Base-by-base conservation (phyloP, 331 rosid species). In the Saraca asoca region DNA sequence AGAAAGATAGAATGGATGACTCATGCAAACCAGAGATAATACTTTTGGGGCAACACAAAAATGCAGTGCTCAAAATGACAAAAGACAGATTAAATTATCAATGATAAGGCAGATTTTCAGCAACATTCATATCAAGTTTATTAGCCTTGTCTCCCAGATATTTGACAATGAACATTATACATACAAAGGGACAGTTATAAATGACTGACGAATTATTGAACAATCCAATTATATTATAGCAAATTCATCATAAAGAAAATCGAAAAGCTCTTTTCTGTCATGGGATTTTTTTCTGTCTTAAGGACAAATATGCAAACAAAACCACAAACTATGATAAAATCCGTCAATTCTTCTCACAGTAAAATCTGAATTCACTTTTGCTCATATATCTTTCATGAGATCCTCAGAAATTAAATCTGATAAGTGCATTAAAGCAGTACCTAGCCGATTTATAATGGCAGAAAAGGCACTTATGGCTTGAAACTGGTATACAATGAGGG, bases 381-480 rank as follows among this genome's bases (percentile, higher is more conserved):
- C 8, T 64, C 51, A 58, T 12, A 43, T 51, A 69, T 51, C 64
- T 17, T 53, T 44, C 67, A 24, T 37, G 45, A 60, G 62, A 59
- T 66, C 35, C 38, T 50, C 17, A 63, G 6, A 51, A 34, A 53
- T 50, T 19, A 55, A 59, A 46, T 38, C 64, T 73, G 13, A 66
- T 49, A 58, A 69, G 43, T 72, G 68, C 33, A 35, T 45, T 59
- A 62, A 49, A 18, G 71, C 6, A 15, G 52, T 84, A 93, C 98
- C 98, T 74, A 93, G 85, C 72, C 96, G 91, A 79, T 93, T 92
- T 58, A 90, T 90, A 67, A 93, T 92, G 9, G 98, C 96, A 64
- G 97, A 90, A 81, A 93, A 93, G 70, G 98, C 91, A 42, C 96
- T 93, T 66, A 93, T 79, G 58, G 98, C 81, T 76, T 94, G 96